Percentiles rank a stretch among this genome's conserved stretches.
Evolutionary conservation across 441 rosid genomes (phyloP).

Genomic region (Isatis lusitanica): DNA sequence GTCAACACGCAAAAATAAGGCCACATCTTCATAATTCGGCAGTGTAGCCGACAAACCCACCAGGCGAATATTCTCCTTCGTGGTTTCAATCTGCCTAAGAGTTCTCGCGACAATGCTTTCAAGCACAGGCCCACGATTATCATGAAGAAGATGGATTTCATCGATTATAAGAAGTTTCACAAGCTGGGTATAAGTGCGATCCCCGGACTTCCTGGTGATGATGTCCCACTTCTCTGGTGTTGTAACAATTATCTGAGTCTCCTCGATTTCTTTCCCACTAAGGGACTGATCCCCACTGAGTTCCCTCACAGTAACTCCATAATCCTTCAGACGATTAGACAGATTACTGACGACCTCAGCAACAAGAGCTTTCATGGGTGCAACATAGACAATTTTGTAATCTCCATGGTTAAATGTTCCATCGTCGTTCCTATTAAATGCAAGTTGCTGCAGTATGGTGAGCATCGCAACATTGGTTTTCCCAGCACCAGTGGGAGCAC

Average conservation of each 20-base stretch:
- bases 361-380: conserved; percentile 97
- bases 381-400: conserved; percentile 91
- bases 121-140: conserved; percentile 86
- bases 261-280: conserved; percentile 91
- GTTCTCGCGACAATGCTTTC: conserved; percentile 98
- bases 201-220: conserved; percentile 91
- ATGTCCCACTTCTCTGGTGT: conserved; percentile 99
- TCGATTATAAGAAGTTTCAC: conserved; percentile 89
- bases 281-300: conserved; percentile 91
- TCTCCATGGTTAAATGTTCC: conserved; percentile 67
- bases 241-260: conserved; percentile 92
- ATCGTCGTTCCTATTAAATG: conserved; percentile 54
- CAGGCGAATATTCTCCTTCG: conserved; percentile 85
- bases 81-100: conserved; percentile 88
- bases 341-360: conserved; percentile 93
- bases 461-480: conserved; percentile 95
- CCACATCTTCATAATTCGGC: conserved; percentile 93
- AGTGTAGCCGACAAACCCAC: conserved; percentile 95
- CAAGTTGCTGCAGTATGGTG: conserved; percentile 88
- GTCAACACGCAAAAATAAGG: conserved; percentile 78
- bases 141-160: conserved; percentile 96
- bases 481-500: conserved; percentile 99
- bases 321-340: conserved; percentile 74
- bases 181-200: conserved; percentile 91
- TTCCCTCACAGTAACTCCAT: conserved; percentile 80